Evolutionary conservation across 1,139 yeast genomes (phyloP).

Genomic region (Kodamaea derodonti): DNA sequence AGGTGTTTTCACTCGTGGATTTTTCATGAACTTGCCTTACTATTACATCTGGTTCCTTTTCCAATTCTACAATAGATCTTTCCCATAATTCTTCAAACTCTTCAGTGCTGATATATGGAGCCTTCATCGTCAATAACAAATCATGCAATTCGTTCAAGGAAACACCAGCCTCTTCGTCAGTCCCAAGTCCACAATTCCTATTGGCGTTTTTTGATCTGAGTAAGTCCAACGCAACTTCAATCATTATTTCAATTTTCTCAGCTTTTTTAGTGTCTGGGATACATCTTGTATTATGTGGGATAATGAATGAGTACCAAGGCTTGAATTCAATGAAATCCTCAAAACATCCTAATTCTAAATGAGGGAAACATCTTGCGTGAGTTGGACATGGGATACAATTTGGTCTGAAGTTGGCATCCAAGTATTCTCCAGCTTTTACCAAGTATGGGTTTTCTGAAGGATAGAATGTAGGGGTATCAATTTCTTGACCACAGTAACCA

Average conservation of each 20-base stretch:
- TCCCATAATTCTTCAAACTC: slow-evolving; percentile 84
- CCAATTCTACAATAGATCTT: slow-evolving; percentile 59
- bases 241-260: slow-evolving; percentile 63
- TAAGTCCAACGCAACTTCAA: slow-evolving; percentile 62
- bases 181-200: slow-evolving; percentile 56
- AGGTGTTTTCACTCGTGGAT: background rate
- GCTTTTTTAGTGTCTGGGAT: slow-evolving; percentile 75
- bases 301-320: slow-evolving; percentile 51
- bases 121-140: slow-evolving; percentile 53
- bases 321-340: slow-evolving; percentile 57
- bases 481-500: slow-evolving; percentile 69
- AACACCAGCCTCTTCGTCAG: slow-evolving; percentile 48
- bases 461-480: slow-evolving; percentile 34
- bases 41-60: slow-evolving; percentile 70
- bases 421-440: slow-evolving; percentile 26
- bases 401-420: slow-evolving; percentile 49
- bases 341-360: slow-evolving; percentile 60
- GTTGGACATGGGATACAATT: slow-evolving; percentile 74
- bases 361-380: slow-evolving; percentile 70
- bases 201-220: slow-evolving; percentile 69
- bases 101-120: slow-evolving; percentile 57
- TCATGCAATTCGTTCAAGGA: slow-evolving; percentile 53
- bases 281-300: slow-evolving; percentile 63
- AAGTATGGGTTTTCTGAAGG: slow-evolving; percentile 15
- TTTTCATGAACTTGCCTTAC: slow-evolving; percentile 69